Percentiles rank a stretch among this genome's conserved stretches.
phyloP scores from a whole-genome alignment of 2,329 filamentous ascomycete genomes.

The Colletotrichum plurivorum region DNA sequence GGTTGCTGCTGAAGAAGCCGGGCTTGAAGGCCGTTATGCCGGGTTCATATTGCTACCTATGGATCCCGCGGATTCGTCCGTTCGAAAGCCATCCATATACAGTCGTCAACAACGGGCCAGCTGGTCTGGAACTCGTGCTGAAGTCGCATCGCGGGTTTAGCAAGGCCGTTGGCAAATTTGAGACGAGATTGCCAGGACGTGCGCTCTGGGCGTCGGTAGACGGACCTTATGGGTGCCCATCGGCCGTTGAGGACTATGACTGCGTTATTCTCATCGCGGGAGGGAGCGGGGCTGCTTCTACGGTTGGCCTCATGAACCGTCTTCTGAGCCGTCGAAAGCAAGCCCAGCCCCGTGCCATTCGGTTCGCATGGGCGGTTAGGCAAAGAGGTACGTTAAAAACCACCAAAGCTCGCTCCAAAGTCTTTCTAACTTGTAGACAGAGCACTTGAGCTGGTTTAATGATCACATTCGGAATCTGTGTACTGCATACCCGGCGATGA shows the following conservation, averaged over 20 bases:
- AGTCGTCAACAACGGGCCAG: conserved; percentile 59
- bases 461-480: neutral
- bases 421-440: neutral
- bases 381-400: neutral
- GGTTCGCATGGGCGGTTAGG: conserved; percentile 18
- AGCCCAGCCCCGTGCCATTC: neutral
- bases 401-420: neutral
- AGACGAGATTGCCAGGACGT: conserved; percentile 56
- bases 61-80: conserved; percentile 66
- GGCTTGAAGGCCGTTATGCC: conserved; percentile 46
- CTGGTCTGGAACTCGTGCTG: conserved; percentile 63
- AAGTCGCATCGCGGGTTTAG: conserved; percentile 67
- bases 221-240: conserved; percentile 67
- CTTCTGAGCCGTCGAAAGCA: neutral
- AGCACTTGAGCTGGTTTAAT: conserved; percentile 2
- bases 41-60: conserved; percentile 65
- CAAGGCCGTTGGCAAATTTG: conserved; percentile 60
- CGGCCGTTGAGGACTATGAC: conserved; percentile 53
- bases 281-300: conserved; percentile 45
- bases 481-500: too few species aligned
- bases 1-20: conserved; percentile 61
- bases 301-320: conserved; percentile 42
- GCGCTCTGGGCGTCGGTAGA: conserved; percentile 63
- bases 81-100: conserved; percentile 71
- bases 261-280: conserved; percentile 43